Percentiles rank a stretch among this genome's conserved stretches.
phyloP scores from a whole-genome alignment of 169 alveolate genomes.

The Prorocentrum cordatum region DNA sequence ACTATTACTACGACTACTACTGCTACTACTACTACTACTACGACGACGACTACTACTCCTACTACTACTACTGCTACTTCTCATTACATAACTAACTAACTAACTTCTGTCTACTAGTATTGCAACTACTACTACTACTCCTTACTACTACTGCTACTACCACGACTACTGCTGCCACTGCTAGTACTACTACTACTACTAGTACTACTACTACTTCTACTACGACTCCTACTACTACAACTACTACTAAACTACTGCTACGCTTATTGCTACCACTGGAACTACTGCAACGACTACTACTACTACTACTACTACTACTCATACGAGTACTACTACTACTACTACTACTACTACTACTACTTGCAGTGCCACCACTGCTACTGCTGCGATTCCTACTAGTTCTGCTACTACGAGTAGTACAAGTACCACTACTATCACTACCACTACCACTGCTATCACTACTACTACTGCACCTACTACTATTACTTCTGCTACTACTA shows the following conservation, averaged over 20 bases:
- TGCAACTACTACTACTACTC: neutral
- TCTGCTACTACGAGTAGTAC: neutral
- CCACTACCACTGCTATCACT: neutral
- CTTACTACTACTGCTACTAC: neutral
- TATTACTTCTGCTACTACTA: neutral
- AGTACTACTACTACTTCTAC: neutral
- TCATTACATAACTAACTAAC: too few species aligned
- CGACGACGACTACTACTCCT: too few species aligned
- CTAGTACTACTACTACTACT: neutral
- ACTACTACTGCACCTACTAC: neutral
- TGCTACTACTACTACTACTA: too few species aligned
- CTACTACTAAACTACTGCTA: too few species aligned
- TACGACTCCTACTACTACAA: neutral
- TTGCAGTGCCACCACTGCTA: neutral
- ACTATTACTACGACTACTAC: too few species aligned
- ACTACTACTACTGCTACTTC: too few species aligned
- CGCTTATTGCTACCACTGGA: neutral
- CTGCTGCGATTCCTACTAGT: neutral
- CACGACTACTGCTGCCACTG: neutral
- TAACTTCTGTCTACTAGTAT: neutral
- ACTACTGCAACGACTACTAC: neutral
- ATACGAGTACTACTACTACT: neutral
- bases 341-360: neutral
- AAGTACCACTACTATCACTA: neutral
- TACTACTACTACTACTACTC: neutral